These are phyloP conservation scores for Leishmania gerbilli DNA, from an alignment of 208 protist species.

Conservation along the genomic window DNA sequence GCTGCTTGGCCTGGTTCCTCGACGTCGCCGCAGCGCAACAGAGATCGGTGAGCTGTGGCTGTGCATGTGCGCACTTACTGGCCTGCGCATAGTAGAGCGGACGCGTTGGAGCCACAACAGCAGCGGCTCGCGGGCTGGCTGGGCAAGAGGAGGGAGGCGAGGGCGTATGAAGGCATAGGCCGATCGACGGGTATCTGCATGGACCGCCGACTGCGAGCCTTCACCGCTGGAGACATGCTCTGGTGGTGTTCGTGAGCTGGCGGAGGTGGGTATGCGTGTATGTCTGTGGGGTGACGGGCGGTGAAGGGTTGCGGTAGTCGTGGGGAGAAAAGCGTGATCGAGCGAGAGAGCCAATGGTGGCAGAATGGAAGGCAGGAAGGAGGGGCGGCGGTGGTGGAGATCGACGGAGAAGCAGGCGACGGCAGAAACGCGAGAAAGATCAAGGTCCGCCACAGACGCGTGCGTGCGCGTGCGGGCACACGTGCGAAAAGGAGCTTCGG, in stretches of 20 bases:
- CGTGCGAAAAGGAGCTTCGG: not conserved
- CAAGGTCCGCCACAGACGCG: not conserved
- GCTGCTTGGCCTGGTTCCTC: not conserved
- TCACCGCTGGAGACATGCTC: not conserved
- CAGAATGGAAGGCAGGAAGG: not conserved
- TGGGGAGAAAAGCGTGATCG: not conserved
- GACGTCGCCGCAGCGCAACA: not conserved
- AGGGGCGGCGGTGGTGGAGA: too few species aligned
- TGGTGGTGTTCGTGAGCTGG: not conserved
- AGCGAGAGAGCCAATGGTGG: not conserved
- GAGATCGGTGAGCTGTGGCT: not conserved
- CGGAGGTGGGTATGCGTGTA: not conserved
- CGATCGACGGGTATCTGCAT: not conserved
- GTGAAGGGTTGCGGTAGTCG: not conserved
- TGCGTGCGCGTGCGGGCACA: not conserved
- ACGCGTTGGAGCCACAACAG: not conserved
- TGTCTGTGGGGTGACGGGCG: not conserved
- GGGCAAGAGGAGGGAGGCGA: not conserved
- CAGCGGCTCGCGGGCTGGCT: not conserved
- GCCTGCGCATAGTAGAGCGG: not conserved
- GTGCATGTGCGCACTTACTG: not conserved
- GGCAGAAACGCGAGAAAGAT: not conserved
- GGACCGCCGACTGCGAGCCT: not conserved
- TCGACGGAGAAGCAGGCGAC: not conserved
- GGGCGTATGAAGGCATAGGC: not conserved